Conservation (phyloP, 345 rosid genomes). For the Adansonia digitata region DNA sequence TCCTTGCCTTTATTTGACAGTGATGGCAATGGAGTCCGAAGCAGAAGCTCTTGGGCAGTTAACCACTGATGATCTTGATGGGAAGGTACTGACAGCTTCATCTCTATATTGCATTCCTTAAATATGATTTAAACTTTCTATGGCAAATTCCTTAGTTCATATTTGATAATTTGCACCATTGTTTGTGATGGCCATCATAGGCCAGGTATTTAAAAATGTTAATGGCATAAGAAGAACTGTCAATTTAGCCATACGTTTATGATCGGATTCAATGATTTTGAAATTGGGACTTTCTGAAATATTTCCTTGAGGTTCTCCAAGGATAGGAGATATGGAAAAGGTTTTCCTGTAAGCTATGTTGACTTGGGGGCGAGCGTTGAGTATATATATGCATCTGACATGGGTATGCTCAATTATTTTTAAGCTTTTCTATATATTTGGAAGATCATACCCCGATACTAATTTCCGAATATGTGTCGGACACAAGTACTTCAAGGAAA, state of each 20-base stretch:
- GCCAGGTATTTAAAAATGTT: background rate
- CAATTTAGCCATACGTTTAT: background rate
- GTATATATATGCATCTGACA: no score
- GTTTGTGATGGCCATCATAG: background rate
- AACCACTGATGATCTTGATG: constrained; percentile 61
- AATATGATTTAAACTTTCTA: background rate
- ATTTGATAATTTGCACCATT: background rate
- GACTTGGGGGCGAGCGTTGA: no score
- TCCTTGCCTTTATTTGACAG: constrained; percentile 5
- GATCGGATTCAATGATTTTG: background rate
- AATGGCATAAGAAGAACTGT: background rate
- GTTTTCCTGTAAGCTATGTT: no score
- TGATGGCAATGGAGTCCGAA: constrained; percentile 72
- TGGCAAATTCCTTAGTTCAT: background rate
- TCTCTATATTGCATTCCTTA: background rate
- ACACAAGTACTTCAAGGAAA: no score
- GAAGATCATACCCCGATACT: no score
- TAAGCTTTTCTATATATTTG: no score
- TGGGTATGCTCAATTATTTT: no score
- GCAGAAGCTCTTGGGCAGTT: constrained; percentile 68
- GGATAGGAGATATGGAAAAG: background rate
- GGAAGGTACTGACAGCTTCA: constrained; percentile 43
- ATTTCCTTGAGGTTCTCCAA: background rate
- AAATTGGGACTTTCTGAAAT: background rate
- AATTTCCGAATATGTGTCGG: no score